Conservation (phyloP, 129 eudicot genomes). For the Ambrosia trifida region DNA sequence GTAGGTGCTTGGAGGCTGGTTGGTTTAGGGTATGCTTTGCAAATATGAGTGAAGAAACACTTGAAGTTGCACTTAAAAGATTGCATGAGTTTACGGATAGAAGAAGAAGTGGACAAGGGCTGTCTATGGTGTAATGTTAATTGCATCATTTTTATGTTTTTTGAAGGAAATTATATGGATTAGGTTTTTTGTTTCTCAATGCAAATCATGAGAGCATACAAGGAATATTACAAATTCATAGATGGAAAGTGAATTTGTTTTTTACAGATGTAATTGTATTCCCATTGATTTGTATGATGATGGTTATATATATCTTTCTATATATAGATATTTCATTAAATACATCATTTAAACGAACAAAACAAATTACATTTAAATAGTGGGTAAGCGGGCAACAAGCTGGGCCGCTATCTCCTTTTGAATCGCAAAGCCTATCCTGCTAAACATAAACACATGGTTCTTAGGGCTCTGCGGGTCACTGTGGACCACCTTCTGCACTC, state of each 20-base stretch:
- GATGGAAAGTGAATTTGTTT: not conserved
- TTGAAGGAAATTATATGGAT: not conserved
- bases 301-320: not conserved
- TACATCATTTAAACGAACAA: too few relatives aligned
- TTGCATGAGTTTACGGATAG: constrained; percentile 52
- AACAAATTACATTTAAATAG: too few relatives aligned
- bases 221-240: constrained; percentile 2
- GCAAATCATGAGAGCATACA: not conserved
- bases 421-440: too few relatives aligned
- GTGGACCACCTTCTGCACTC: too few relatives aligned
- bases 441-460: too few relatives aligned
- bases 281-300: not conserved
- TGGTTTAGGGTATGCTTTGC: constrained; percentile 98
- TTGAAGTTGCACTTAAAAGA: constrained; percentile 67
- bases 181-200: not conserved
- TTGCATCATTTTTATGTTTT: not conserved
- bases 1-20: constrained; percentile 87
- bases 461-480: too few relatives aligned
- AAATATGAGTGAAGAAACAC: constrained; percentile 86
- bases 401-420: too few relatives aligned
- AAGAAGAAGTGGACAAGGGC: not conserved
- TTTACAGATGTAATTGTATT: constrained; percentile 7
- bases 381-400: too few relatives aligned
- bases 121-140: not conserved
- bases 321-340: too few relatives aligned